Conservation (phyloP, 1,284 basidiomycete genomes). For the Microbotryomycetes sp. region DNA sequence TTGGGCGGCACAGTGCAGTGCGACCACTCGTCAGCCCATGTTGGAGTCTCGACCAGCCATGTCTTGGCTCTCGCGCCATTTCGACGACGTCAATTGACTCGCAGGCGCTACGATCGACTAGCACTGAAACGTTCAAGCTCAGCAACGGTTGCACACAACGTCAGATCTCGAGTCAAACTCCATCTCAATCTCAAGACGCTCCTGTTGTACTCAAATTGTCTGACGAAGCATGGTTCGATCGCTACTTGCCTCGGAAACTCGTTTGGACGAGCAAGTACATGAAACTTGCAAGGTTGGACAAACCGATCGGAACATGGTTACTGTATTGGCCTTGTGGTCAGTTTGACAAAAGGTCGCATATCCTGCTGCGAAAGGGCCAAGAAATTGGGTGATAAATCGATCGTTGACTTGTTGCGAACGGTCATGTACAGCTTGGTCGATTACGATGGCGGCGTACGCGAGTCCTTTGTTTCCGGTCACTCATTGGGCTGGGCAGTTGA, state of each 20-base stretch:
- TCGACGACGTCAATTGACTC: too few relatives aligned
- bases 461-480: constrained; percentile 54
- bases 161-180: too few relatives aligned
- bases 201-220: too few relatives aligned
- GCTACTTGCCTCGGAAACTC: constrained; percentile 12
- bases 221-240: not conserved
- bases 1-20: too few relatives aligned
- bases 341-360: constrained; percentile 36
- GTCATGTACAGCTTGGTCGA: constrained; percentile 70
- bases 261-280: constrained; percentile 58
- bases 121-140: too few relatives aligned
- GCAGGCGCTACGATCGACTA: too few relatives aligned
- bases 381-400: not conserved
- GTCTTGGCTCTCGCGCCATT: too few relatives aligned
- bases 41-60: too few relatives aligned
- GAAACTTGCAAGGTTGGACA: constrained; percentile 80
- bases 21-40: too few relatives aligned
- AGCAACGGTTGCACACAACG: too few relatives aligned
- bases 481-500: constrained; percentile 64
- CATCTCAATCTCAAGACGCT: too few relatives aligned
- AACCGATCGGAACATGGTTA: constrained; percentile 87
- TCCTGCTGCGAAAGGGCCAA: not conserved
- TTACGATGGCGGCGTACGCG: constrained; percentile 85
- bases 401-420: constrained; percentile 4
- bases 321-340: constrained; percentile 88